A percentile compares a stretch with the other conserved stretches of the same genome.
phyloP scores from a whole-genome alignment of 1,284 basidiomycete species.

The Limonomyces culmigenus region DNA sequence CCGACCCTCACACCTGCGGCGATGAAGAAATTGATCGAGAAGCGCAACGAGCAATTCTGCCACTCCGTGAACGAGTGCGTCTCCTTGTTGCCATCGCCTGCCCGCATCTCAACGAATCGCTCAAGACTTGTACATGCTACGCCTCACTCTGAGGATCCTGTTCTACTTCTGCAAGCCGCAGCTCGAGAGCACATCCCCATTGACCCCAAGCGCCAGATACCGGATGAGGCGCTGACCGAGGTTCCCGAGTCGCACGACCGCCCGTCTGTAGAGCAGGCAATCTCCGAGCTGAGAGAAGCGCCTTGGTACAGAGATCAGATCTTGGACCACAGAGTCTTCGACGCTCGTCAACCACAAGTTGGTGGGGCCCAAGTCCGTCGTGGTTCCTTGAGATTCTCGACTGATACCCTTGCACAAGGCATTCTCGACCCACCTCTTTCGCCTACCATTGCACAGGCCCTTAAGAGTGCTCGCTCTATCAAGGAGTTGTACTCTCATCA shows the following conservation, averaged over 20 bases:
- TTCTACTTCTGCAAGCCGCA: slow-evolving; percentile 43
- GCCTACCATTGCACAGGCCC: slow-evolving; percentile 34
- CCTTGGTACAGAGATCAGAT: slow-evolving; percentile 61
- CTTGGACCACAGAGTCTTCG: slow-evolving; percentile 32
- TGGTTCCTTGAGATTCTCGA: not conserved
- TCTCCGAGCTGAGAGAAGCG: slow-evolving; percentile 38
- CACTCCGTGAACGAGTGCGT: slow-evolving; percentile 59
- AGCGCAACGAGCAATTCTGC: slow-evolving; percentile 49
- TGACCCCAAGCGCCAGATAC: slow-evolving; percentile 21
- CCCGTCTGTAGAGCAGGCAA: slow-evolving; percentile 36
- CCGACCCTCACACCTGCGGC: slow-evolving; percentile 36
- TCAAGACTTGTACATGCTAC: slow-evolving; percentile 46
- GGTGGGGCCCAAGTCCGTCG: slow-evolving; percentile 19
- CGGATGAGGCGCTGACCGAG: slow-evolving; percentile 7
- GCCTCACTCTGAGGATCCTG: slow-evolving; percentile 37
- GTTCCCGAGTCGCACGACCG: slow-evolving; percentile 35
- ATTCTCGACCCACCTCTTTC: slow-evolving; percentile 41
- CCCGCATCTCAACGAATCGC: not conserved
- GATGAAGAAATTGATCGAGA: slow-evolving; percentile 58
- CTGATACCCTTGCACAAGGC: slow-evolving; percentile 17
- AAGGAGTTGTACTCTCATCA: slow-evolving; percentile 65
- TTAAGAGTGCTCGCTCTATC: slow-evolving; percentile 50
- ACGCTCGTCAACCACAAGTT: slow-evolving; percentile 29
- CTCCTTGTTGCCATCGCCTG: not conserved
- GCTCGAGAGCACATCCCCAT: slow-evolving; percentile 56